Base-by-base conservation (phyloP, 1,139 yeast genomes). In the Magnusiomyces magnusii region DNA sequence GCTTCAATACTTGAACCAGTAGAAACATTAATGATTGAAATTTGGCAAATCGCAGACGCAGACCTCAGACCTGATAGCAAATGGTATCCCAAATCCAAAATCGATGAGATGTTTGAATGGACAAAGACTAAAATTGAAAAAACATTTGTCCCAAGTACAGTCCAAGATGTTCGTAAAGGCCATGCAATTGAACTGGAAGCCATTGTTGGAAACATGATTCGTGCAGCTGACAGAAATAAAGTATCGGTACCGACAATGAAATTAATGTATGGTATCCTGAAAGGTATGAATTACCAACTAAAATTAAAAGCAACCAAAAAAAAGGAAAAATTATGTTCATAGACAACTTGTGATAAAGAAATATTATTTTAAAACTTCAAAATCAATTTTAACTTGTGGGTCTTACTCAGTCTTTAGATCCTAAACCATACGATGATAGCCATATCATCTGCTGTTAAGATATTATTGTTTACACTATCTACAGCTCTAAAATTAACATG, bases 131-230 rank as follows among this genome's bases (percentile, higher is more conserved):
- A 28, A 3, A 57, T 54, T 13, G 56, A 59, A 19, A 54, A 50
- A n/a, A 62, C 61, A 19, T 66, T 66, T 51, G 54, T 66, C 23
- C 67, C 68, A 7, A 63, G 66, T 41, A 65, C 68, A 5, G 57
- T 66, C n/a, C 68, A 66, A 57, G 68, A 66, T 53, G 68, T 65
- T 19, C 54, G 68, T 39, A 61, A 62, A 28, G 68, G 68, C n/a
- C 60, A 60, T 15, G 61, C 57, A 23, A 58, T 65, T 51, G 68
- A 66, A 53, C 55, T 59, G 47, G 67, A 64, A 51, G 67, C 65
- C 3, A 57, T 66, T 23, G 57, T 62, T 41, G 68, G 68, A 2
- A 66, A 66, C 55, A 58, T 62, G 23, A 56, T 66, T 23, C 50
- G 60, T 25, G 63, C 64, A 3, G 68, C 68, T 2, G 57, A 61